These are phyloP conservation scores for Fusarium sp. DNA, from an alignment of 2,329 filamentous ascomycete species.

Conservation along the genomic window DNA sequence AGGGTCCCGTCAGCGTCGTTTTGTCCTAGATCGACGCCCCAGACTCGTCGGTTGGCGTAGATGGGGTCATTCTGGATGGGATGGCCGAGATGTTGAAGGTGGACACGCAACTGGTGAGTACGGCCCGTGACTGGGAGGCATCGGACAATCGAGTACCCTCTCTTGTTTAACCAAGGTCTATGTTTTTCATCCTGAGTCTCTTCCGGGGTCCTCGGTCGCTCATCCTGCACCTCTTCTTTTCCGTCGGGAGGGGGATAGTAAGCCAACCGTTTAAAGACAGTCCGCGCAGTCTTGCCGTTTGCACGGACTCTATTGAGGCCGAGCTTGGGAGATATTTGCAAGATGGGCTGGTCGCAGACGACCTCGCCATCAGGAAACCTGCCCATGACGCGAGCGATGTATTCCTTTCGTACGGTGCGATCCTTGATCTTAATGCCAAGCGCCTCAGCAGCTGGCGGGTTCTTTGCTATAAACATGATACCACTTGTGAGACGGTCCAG, in stretches of 20 bases:
- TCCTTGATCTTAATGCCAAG: slow-evolving; percentile 79
- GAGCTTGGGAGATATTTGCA: slow-evolving; percentile 93
- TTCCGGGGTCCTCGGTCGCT: slow-evolving; percentile 40
- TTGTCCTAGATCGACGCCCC: slow-evolving; percentile 80
- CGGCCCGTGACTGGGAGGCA: slow-evolving; percentile 92
- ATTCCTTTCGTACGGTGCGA: slow-evolving; percentile 92
- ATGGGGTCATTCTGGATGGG: slow-evolving; percentile 98
- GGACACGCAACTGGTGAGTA: slow-evolving; percentile 94
- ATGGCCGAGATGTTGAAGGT: slow-evolving; percentile 92
- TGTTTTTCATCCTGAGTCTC: slow-evolving; percentile 38
- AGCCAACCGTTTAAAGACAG: slow-evolving; percentile 90
- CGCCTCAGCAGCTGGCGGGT: slow-evolving; percentile 78
- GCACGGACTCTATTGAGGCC: slow-evolving; percentile 94
- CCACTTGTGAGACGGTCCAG: slow-evolving; percentile 93
- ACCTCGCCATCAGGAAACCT: slow-evolving; percentile 91
- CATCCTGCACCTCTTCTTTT: slow-evolving; percentile 37
- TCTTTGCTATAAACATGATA: slow-evolving; percentile 98
- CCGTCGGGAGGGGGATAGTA: slow-evolving; percentile 74
- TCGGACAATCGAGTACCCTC: slow-evolving; percentile 93
- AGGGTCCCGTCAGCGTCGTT: slow-evolving; percentile 70
- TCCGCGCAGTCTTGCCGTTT: slow-evolving; percentile 87
- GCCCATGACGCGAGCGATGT: slow-evolving; percentile 89
- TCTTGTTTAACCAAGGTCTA: slow-evolving; percentile 61
- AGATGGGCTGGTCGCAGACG: slow-evolving; percentile 91
- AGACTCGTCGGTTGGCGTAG: slow-evolving; percentile 93